A percentile compares a stretch with the other conserved stretches of the same genome.
These are phyloP conservation scores for Begonia peltatifolia DNA, from an alignment of 306 rosid genomes.

Conservation along the genomic window DNA sequence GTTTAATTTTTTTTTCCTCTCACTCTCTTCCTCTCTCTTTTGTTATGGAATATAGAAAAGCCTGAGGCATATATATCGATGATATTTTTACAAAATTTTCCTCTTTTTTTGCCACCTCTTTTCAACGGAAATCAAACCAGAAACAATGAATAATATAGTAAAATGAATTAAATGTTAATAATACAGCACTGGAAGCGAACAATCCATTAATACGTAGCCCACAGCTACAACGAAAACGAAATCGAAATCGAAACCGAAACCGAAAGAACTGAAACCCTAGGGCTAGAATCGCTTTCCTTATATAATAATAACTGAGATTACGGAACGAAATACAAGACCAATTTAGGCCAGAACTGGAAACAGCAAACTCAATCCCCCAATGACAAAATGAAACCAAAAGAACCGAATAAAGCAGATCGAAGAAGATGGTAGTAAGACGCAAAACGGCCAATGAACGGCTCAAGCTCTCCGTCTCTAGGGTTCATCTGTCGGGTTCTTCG, in stretches of 20 bases:
- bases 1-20: not conserved
- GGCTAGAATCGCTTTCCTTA: not conserved
- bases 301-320: constrained; percentile 3
- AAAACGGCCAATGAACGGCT: not conserved
- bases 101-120: constrained; percentile 2
- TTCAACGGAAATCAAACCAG: constrained; percentile 5
- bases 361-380: constrained; percentile 2
- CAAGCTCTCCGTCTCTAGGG: not conserved
- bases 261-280: constrained; percentile 7
- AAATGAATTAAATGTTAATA: constrained; percentile 8
- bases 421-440: too few relatives aligned
- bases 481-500: not conserved
- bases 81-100: constrained; percentile 2
- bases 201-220: constrained; percentile 12
- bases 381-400: too few relatives aligned
- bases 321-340: constrained; percentile 12
- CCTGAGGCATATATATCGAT: not conserved
- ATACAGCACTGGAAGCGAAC: constrained; percentile 12
- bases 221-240: constrained; percentile 7
- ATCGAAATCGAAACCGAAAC: too few relatives aligned
- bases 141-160: constrained; percentile 5
- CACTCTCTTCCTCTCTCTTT: constrained; percentile 4
- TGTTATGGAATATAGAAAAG: not conserved
- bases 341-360: constrained; percentile 4
- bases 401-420: too few relatives aligned